These are phyloP conservation scores for Mytilinidion resinicola DNA, from an alignment of 495 filamentous ascomycete species.

Conservation along the genomic window DNA sequence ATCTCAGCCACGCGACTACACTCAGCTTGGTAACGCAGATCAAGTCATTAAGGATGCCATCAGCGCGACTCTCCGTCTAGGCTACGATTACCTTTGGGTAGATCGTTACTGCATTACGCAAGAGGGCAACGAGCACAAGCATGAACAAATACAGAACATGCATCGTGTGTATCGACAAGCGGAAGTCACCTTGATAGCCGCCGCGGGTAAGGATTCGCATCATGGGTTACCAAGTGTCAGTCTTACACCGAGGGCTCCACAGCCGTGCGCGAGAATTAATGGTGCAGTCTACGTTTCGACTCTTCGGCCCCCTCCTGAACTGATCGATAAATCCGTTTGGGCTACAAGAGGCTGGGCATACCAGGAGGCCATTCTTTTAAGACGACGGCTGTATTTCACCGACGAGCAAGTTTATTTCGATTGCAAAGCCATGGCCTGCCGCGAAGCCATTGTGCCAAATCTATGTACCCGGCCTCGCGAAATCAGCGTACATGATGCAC, in stretches of 20 bases:
- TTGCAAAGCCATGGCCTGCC: background rate
- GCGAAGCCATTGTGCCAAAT: no score
- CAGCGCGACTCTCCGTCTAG: background rate
- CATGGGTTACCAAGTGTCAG: background rate
- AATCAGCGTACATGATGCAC: no score
- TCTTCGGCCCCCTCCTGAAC: no score
- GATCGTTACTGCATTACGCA: background rate
- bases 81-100: slow-evolving; percentile 2
- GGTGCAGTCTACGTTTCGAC: no score
- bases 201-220: background rate
- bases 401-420: background rate
- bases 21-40: background rate
- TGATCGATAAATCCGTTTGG: no score
- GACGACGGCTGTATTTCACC: background rate
- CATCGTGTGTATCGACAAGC: background rate
- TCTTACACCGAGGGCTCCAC: background rate
- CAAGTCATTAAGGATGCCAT: background rate
- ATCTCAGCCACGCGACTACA: background rate
- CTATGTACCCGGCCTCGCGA: no score
- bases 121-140: background rate
- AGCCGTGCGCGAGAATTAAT: no score
- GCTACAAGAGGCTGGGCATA: background rate
- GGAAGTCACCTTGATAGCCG: background rate
- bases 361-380: background rate
- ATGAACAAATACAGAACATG: background rate